Evolutionary conservation across 352 stramenopile genomes (phyloP), one percentile per base, ranked within the genome.

Genomic region (Pythium chondricola): DNA sequence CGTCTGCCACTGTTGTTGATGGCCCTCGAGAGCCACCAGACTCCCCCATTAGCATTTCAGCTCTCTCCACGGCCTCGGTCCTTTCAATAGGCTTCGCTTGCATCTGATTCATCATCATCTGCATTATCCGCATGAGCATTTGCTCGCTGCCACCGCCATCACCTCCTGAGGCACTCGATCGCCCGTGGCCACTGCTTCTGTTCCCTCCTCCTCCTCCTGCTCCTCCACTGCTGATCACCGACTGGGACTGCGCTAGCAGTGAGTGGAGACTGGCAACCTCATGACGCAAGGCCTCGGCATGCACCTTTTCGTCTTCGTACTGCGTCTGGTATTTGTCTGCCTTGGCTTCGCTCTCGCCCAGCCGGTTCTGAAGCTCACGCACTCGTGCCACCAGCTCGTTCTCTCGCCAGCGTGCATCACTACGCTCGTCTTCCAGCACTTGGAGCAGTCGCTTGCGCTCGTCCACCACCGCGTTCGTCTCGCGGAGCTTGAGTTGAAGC

Each of bases 301-400:
- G 78, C 0, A 88, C 47, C 26, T 78, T 78, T 48, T 93, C 82
- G 41, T 91, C 82, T 43, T 93, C 82, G 33, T 75, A 84, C 52
- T 91, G 79, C 3, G 52, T 79, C 27, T 81, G 71, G 31, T 71
- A 88, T 24, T 83, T 86, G 22, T 85, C 67, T 1, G 58, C 63
- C 1, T 37, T 31, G 0, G 76, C 73, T 36, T 93, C 76, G 18
- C 59, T 67, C 43, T 86, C 74, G 0, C 53, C 71, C 4, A 85
- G 39, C 6, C 64, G 72, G 21, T 49, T 74, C 26, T 81, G 66
- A 3, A 83, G 29, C 1, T 88, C 76, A 4, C 67, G 61, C 0
- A 83, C 25, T 32, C 82, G 73, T 1, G 26, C 42, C 3, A 81
- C 20, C 10, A 88, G 24, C 33, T 87, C 69, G n/a, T 77, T 72